Conservation (phyloP, 176 grass and related monocot species). For the Lolium rigidum region DNA sequence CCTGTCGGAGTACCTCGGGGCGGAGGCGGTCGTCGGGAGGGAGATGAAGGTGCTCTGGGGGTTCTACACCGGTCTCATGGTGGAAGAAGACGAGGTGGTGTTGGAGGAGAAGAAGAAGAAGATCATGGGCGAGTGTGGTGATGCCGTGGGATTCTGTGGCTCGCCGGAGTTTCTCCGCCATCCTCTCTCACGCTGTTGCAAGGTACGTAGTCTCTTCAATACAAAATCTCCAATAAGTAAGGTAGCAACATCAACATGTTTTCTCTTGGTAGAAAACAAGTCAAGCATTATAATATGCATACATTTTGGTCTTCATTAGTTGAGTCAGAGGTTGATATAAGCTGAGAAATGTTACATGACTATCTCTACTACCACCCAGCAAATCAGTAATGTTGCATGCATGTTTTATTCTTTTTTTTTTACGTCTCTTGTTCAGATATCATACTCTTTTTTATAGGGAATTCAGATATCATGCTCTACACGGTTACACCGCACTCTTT, state of each 20-base stretch:
- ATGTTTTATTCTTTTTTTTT: neutral
- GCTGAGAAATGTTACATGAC: neutral
- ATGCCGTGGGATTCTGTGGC: conserved; percentile 37
- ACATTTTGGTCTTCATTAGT: neutral
- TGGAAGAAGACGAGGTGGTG: conserved; percentile 1
- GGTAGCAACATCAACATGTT: neutral
- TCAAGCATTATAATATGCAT: neutral
- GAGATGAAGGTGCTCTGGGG: conserved; percentile 59
- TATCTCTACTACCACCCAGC: neutral
- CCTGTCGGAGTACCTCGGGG: conserved; percentile 50
- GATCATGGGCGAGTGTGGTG: neutral
- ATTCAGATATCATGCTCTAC: too few species aligned
- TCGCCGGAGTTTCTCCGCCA: conserved; percentile 28
- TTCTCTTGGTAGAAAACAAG: neutral
- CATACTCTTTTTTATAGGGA: too few species aligned
- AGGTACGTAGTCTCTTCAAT: conserved; percentile 37
- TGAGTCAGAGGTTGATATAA: neutral
- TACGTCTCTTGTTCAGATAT: neutral
- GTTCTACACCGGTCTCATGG: conserved; percentile 59
- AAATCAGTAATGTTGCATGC: neutral
- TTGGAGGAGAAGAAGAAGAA: neutral
- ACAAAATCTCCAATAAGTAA: too few species aligned
- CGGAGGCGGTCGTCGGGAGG: conserved; percentile 42
- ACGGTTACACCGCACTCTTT: too few species aligned
- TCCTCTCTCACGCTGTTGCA: conserved; percentile 46